Conservation (phyloP, 805 yeast species). For the Saccharomycopsis selenospora region DNA sequence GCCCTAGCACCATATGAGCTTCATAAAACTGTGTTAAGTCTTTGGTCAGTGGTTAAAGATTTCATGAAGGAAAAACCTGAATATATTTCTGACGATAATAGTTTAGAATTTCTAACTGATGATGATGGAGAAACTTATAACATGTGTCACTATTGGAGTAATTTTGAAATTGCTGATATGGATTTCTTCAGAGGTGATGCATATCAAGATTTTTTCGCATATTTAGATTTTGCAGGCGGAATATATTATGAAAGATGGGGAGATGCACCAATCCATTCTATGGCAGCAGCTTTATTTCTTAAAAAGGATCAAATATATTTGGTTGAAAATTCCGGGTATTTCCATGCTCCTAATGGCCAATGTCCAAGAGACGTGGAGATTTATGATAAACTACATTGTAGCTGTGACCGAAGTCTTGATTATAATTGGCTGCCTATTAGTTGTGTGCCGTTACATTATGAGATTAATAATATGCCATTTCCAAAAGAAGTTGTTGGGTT, state of each 20-base stretch:
- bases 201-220: constrained; percentile 39
- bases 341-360: constrained; percentile 48
- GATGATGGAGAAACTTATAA: constrained; percentile 38
- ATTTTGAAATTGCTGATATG: constrained; percentile 50
- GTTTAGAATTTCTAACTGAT: constrained; percentile 43
- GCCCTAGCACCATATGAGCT: constrained; percentile 44
- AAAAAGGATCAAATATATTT: constrained; percentile 28
- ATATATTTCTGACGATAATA: constrained; percentile 39
- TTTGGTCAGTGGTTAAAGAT: constrained; percentile 42
- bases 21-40: constrained; percentile 43
- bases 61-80: constrained; percentile 42
- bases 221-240: constrained; percentile 43
- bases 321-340: constrained; percentile 48
- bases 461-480: constrained; percentile 27
- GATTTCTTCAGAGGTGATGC: constrained; percentile 42
- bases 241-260: constrained; percentile 58
- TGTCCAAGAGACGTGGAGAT: constrained; percentile 48
- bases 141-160: constrained; percentile 60
- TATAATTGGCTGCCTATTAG: constrained; percentile 44
- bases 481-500: constrained; percentile 26
- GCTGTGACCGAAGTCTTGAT: constrained; percentile 42
- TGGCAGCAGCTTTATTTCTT: constrained; percentile 34
- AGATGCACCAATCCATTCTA: constrained; percentile 47
- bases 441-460: constrained; percentile 41
- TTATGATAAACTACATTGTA: constrained; percentile 41